These are phyloP conservation scores for Pseudopyrenochaeta lycopersici DNA, from an alignment of 2,329 filamentous ascomycete genomes.

Conservation along the genomic window DNA sequence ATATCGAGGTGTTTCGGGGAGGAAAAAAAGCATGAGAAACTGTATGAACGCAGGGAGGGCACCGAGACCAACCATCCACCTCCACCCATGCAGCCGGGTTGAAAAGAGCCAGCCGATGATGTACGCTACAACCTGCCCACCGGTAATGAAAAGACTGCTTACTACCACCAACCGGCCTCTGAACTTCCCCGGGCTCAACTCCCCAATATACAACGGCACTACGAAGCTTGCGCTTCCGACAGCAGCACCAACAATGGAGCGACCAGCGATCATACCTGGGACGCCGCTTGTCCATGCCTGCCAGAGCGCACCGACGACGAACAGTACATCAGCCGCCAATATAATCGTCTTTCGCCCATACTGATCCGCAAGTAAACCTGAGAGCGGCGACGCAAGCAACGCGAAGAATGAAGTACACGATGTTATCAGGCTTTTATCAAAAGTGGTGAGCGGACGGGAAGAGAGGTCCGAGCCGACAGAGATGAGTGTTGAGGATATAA, in stretches of 20 bases:
- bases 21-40: constrained; percentile 70
- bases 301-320: constrained; percentile 71
- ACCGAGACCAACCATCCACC: constrained; percentile 91
- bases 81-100: constrained; percentile 70
- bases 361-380: constrained; percentile 70
- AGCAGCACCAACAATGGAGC: constrained; percentile 74
- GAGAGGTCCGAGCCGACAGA: constrained; percentile 64
- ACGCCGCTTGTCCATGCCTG: constrained; percentile 71
- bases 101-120: constrained; percentile 80
- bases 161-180: constrained; percentile 84
- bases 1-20: constrained; percentile 92
- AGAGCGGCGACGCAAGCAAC: constrained; percentile 64
- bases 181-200: constrained; percentile 79
- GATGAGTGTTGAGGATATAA: constrained; percentile 68
- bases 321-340: constrained; percentile 69
- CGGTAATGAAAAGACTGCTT: constrained; percentile 82
- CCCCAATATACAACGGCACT: constrained; percentile 80
- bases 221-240: constrained; percentile 83
- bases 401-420: constrained; percentile 67
- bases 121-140: constrained; percentile 90
- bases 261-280: constrained; percentile 70
- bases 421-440: constrained; percentile 68
- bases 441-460: constrained; percentile 57
- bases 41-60: constrained; percentile 79
- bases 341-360: constrained; percentile 86